Evolutionary conservation across 768 basidiomycete genomes (phyloP), one percentile per base, ranked within the genome.

Genomic region (Paxillus rubicundulus): DNA sequence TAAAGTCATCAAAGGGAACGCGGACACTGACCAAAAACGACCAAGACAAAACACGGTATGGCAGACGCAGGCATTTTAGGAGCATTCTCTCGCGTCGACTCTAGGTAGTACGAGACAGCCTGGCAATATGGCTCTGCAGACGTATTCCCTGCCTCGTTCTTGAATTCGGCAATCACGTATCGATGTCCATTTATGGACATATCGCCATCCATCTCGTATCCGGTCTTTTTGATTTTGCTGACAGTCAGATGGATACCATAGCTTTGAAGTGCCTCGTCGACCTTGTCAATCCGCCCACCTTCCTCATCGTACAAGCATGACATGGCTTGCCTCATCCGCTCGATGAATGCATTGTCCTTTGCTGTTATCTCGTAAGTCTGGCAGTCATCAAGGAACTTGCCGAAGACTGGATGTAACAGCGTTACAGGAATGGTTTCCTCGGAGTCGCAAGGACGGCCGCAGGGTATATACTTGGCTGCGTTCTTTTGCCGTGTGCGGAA

Each of bases 1-100:
- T n/a, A n/a, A n/a, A n/a, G n/a, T n/a, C n/a, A n/a, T n/a, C n/a
- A n/a, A n/a, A n/a, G n/a, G n/a, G n/a, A n/a, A n/a, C n/a, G n/a
- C n/a, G n/a, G n/a, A n/a, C n/a, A n/a, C n/a, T n/a, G n/a, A n/a
- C n/a, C 66, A 17, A 55, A 62, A 34, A 65, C 41, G 21, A 47
- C 45, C 9, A 68, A 38, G 18, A 70, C 47, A 14, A 69, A 46
- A 39, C 64, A n/a, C n/a, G n/a, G n/a, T n/a, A n/a, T n/a, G n/a
- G n/a, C n/a, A n/a, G n/a, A n/a, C n/a, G n/a, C n/a, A 71, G 38
- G 17, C 27, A 54, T 24, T 41, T 30, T 14, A 8, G 20, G 38
- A 10, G 59, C 59, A 6, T 36, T 13, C 1, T 9, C 27, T 45
- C 53, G 52, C 14, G 60, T 61, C 9, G 47, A 47, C 50, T 61